Evolutionary conservation across 768 basidiomycete genomes (phyloP).

Genomic region (Hortiboletus flavorubellus): DNA sequence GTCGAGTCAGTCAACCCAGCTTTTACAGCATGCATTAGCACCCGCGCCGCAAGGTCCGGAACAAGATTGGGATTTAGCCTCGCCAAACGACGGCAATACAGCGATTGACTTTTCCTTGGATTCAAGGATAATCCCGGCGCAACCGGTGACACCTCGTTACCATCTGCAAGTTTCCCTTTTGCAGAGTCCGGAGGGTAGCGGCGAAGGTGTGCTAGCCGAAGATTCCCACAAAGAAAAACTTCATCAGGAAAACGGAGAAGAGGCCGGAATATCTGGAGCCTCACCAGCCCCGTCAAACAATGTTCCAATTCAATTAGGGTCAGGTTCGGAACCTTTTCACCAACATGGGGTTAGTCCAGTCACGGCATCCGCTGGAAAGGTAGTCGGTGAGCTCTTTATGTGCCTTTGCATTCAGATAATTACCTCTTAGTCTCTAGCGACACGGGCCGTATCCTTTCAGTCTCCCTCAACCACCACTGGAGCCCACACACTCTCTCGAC

Average conservation of each 20-base stretch:
- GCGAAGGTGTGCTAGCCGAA: slow-evolving; percentile 31
- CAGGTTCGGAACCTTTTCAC: slow-evolving; percentile 26
- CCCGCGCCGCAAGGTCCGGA: slow-evolving; percentile 16
- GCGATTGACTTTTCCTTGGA: slow-evolving; percentile 39
- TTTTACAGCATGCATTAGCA: slow-evolving; percentile 46
- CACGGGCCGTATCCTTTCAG: slow-evolving; percentile 35
- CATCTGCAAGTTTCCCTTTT: slow-evolving; percentile 35
- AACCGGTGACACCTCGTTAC: slow-evolving; percentile 43
- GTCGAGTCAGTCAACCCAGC: slow-evolving; percentile 51
- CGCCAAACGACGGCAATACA: slow-evolving; percentile 21
- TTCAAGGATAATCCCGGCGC: slow-evolving; percentile 37
- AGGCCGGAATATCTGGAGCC: slow-evolving; percentile 12
- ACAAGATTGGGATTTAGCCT: slow-evolving; percentile 9
- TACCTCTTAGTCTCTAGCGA: slow-evolving; percentile 27
- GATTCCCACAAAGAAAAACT: slow-evolving; percentile 55
- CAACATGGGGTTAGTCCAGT: slow-evolving; percentile 21
- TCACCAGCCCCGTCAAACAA: slow-evolving; percentile 26
- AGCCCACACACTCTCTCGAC: slow-evolving; percentile 13
- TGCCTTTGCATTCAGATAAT: slow-evolving; percentile 20
- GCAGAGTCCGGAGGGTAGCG: slow-evolving; percentile 2
- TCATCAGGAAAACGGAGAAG: slow-evolving; percentile 17
- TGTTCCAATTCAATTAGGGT: slow-evolving; percentile 21
- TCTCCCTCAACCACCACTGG: slow-evolving; percentile 24
- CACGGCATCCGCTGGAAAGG: slow-evolving; percentile 30
- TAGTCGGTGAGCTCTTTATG: slow-evolving; percentile 30